A percentile compares a stretch with the other conserved stretches of the same genome.
Evolutionary conservation across 345 rosid species (phyloP).

Genomic region (Mercurialis annua): DNA sequence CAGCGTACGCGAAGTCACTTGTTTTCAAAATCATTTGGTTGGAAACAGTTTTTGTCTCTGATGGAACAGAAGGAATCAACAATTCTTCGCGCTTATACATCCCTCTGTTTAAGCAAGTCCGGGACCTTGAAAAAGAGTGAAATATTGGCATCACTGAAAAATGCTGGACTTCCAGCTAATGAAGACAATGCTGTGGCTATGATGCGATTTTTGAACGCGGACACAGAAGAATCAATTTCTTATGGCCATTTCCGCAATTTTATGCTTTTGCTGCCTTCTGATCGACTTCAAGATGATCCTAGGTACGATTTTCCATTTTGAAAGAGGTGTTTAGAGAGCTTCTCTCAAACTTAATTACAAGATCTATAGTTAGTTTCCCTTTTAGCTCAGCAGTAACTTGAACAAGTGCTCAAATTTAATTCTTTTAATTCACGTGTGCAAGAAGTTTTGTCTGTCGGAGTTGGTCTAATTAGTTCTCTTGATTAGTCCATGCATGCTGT

Average conservation of each 20-base stretch:
- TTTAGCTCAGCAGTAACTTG: conserved; percentile 3
- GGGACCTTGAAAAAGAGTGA: conserved; percentile 97
- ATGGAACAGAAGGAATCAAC: conserved; percentile 99
- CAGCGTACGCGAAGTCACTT: conserved; percentile 77
- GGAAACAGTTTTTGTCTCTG: conserved; percentile 95
- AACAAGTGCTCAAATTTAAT: background rate
- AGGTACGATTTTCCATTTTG: conserved; percentile 48
- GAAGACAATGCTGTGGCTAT: conserved; percentile 94
- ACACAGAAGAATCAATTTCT: conserved; percentile 85
- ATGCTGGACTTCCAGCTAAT: conserved; percentile 94
- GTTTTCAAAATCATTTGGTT: conserved; percentile 89
- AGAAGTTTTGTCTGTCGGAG: background rate
- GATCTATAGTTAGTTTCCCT: conserved; percentile 1
- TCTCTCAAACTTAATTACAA: background rate
- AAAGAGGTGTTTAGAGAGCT: background rate
- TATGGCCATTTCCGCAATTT: conserved; percentile 96
- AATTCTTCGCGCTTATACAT: conserved; percentile 94
- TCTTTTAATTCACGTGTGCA: background rate
- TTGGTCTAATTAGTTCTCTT: background rate
- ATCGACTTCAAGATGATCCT: conserved; percentile 92
- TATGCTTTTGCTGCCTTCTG: conserved; percentile 93
- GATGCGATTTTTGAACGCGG: conserved; percentile 92
- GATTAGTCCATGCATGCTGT: background rate
- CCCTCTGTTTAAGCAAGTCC: conserved; percentile 86
- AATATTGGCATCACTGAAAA: conserved; percentile 78